A percentile compares a stretch with the other conserved stretches of the same genome.
Conservation (phyloP, 2,329 filamentous ascomycete species). For the Fusarium guadeloupense region DNA sequence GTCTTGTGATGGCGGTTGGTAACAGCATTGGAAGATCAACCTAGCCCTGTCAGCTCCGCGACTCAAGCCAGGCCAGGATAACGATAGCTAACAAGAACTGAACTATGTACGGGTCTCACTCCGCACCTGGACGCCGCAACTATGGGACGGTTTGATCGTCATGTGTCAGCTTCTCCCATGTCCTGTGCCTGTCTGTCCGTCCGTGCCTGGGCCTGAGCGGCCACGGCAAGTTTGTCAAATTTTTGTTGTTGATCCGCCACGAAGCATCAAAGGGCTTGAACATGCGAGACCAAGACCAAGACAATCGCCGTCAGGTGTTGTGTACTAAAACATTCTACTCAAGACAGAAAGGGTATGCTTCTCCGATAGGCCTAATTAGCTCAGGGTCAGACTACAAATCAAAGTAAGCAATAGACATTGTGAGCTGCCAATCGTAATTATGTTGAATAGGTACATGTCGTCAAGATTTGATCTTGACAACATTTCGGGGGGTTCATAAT, state of each 20-base stretch:
- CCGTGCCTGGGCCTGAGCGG: background rate
- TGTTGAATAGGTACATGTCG: too few species aligned
- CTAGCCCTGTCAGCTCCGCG: conserved; percentile 6
- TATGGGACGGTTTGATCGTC: conserved; percentile 21
- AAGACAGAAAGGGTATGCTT: conserved; percentile 27
- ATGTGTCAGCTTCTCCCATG: conserved; percentile 16
- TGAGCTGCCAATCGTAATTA: background rate
- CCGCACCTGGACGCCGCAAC: background rate
- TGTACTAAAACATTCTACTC: conserved; percentile 4
- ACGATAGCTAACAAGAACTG: conserved; percentile 10
- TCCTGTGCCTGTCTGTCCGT: background rate
- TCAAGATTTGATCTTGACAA: background rate
- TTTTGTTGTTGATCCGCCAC: conserved; percentile 13
- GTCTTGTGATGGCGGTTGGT: conserved; percentile 11
- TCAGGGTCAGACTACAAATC: conserved; percentile 4
- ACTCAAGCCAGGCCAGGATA: background rate
- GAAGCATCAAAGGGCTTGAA: conserved; percentile 18
- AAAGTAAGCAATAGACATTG: background rate
- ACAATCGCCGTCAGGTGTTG: conserved; percentile 1
- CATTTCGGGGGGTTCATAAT: background rate
- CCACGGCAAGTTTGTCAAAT: background rate
- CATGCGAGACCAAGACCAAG: too few species aligned
- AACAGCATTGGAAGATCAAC: background rate
- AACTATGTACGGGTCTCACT: conserved; percentile 24
- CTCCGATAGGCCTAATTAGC: conserved; percentile 11